phyloP scores from a whole-genome alignment of 2,329 filamentous ascomycete genomes.

The Fusarium nematophilum region DNA sequence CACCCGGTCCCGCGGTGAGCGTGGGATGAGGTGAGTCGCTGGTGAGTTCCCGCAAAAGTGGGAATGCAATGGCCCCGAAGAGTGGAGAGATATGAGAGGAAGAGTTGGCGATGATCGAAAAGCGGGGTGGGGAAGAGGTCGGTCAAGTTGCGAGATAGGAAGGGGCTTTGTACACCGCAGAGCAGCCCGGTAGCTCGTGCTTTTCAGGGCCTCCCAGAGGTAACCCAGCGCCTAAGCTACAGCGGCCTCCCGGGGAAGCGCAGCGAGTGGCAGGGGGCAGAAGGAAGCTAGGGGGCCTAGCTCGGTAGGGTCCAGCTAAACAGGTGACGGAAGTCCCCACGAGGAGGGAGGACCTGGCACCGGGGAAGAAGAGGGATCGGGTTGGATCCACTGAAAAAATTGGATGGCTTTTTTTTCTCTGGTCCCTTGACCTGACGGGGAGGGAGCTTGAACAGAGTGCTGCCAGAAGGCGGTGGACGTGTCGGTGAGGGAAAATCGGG shows the following conservation, averaged over 20 bases:
- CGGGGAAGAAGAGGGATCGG: constrained; percentile 24
- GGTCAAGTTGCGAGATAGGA: constrained; percentile 17
- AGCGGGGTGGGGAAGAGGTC: not conserved
- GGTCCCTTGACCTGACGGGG: not conserved
- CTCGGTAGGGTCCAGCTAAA: constrained; percentile 24
- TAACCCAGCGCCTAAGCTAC: constrained; percentile 27
- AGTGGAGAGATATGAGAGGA: constrained; percentile 4
- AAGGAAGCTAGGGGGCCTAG: constrained; percentile 11
- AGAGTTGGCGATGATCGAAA: constrained; percentile 15
- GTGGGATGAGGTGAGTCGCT: constrained; percentile 17
- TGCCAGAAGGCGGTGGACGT: constrained; percentile 37
- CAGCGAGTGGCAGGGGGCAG: constrained; percentile 15
- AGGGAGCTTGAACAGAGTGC: constrained; percentile 8
- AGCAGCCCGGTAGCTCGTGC: constrained; percentile 9
- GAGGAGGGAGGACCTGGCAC: constrained; percentile 27
- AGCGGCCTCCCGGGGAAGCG: constrained; percentile 31
- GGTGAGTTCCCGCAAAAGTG: constrained; percentile 24
- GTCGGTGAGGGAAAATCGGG: constrained; percentile 37
- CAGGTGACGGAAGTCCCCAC: not conserved
- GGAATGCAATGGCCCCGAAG: constrained; percentile 37
- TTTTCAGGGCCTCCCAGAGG: constrained; percentile 21
- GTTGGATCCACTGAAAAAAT: constrained; percentile 26
- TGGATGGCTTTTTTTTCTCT: constrained; percentile 2
- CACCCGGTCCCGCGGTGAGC: constrained; percentile 34
- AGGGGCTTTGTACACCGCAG: constrained; percentile 2